A percentile compares a stretch with the other conserved stretches of the same genome.
phyloP scores from a whole-genome alignment of 75 land plant genomes.

The Pseudotsuga menziesii region DNA sequence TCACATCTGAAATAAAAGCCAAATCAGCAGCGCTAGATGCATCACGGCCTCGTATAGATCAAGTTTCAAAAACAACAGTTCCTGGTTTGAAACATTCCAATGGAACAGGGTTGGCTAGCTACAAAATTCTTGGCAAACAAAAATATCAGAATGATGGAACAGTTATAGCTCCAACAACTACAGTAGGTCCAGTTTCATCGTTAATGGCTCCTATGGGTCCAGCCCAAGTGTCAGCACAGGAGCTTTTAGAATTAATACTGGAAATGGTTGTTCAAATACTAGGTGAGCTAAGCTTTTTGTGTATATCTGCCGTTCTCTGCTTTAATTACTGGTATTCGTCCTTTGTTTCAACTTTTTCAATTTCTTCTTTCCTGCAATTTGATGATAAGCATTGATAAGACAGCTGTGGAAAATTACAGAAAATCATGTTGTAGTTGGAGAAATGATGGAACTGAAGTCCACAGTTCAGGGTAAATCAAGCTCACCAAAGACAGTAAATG shows the following conservation, averaged over 20 bases:
- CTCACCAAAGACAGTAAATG: slow-evolving; percentile 47
- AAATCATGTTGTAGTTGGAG: slow-evolving; percentile 95
- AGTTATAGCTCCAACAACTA: slow-evolving; percentile 23
- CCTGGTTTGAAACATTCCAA: slow-evolving; percentile 34
- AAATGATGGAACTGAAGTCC: slow-evolving; percentile 73
- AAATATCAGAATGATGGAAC: slow-evolving; percentile 55
- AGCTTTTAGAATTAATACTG: slow-evolving; percentile 74
- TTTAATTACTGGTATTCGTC: background rate
- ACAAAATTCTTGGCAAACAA: slow-evolving; percentile 35
- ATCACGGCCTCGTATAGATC: slow-evolving; percentile 49
- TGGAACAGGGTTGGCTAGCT: slow-evolving; percentile 35
- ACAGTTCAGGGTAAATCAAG: slow-evolving; percentile 31
- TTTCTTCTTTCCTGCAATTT: background rate
- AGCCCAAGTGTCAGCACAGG: slow-evolving; percentile 74
- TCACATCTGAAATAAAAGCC: slow-evolving; percentile 85
- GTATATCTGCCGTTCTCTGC: background rate
- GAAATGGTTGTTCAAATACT: slow-evolving; percentile 57
- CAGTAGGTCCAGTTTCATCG: slow-evolving; percentile 64
- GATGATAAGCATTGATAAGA: background rate
- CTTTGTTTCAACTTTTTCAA: background rate
- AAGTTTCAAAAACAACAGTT: slow-evolving; percentile 22
- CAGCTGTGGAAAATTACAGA: slow-evolving; percentile 30
- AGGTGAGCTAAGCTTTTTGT: slow-evolving; percentile 41
- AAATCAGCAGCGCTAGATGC: slow-evolving; percentile 54
- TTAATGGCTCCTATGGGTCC: slow-evolving; percentile 68